Evolutionary conservation across 2,329 filamentous ascomycete genomes (phyloP), one percentile per base, ranked within the genome.

Genomic region (Xylariaceae sp.): DNA sequence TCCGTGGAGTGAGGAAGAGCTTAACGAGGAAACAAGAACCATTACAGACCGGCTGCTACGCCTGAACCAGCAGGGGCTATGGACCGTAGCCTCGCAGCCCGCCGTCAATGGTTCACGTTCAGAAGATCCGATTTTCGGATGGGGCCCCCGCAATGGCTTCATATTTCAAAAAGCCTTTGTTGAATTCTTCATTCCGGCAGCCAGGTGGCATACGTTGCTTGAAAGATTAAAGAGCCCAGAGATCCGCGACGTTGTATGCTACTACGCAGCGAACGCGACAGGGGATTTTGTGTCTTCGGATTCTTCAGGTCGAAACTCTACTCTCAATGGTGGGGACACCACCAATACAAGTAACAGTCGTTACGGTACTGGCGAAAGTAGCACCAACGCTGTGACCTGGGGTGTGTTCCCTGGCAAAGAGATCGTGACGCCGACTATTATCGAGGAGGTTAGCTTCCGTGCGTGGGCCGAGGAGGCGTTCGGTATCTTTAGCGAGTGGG

Each of bases 161-260:
- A 92, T 97, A 41, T 99, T 97, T 77, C 94, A 99, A 69, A 99
- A 97, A 74, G 89, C 93, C 0, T 99, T 99, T 72, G 92, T 99
- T 45, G 94, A 99, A 72, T 91, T 97, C 75, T 99, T 99, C 79
- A 76, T 96, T 53, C 86, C 92, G 0, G 75, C 79, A 0, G 72
- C 81, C 0, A 89, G 93, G 70, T 97, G 92, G 86, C 72, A 75
- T 13, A 70, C 70, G 1, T 79, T 99, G 26, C 81, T 83, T 59
- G 78, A 80, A 3, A 82, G 84, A 53, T 82, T 97, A 37, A 69
- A 73, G 46, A 75, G 74, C 9, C 73, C 82, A 29, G 83, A 84
- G 48, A 75, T 83, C 13, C 79, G 84, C 42, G 84, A 87, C 35
- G 80, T 84, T 44, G 82, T 97, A 30, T 91, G 89, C 61, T 99